Evolutionary conservation across 768 basidiomycete genomes (phyloP).

Genomic region (Lanmaoa rubissima): DNA sequence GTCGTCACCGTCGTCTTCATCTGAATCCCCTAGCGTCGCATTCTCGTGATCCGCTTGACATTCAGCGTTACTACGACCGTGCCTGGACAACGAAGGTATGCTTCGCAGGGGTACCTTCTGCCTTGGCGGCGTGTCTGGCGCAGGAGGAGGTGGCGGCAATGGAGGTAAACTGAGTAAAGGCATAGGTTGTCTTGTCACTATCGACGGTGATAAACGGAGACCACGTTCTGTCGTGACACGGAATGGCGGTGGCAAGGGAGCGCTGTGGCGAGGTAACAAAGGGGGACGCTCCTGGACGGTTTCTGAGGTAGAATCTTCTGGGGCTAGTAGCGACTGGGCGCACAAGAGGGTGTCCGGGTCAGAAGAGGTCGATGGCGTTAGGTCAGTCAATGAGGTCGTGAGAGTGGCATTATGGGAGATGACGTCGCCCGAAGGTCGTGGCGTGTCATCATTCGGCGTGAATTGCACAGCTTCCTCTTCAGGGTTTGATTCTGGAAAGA

Average conservation of each 20-base stretch:
- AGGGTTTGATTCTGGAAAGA: neutral
- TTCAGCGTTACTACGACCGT: constrained; percentile 30
- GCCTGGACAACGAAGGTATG: constrained; percentile 53
- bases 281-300: constrained; percentile 1
- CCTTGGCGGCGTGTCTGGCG: constrained; percentile 11
- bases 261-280: constrained; percentile 9
- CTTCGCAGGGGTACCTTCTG: constrained; percentile 39
- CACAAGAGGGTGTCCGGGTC: neutral
- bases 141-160: constrained; percentile 35
- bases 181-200: constrained; percentile 43
- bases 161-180: constrained; percentile 52
- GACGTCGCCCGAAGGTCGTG: constrained; percentile 12
- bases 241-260: constrained; percentile 22
- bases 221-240: constrained; percentile 34
- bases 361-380: neutral
- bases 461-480: constrained; percentile 7
- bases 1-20: constrained; percentile 36
- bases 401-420: constrained; percentile 11
- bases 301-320: neutral
- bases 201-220: constrained; percentile 44
- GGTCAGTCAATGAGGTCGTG: constrained; percentile 1
- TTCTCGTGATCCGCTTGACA: constrained; percentile 22
- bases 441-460: constrained; percentile 11
- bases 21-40: constrained; percentile 26
- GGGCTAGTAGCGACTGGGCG: neutral